These are phyloP conservation scores for Ceratocystis destructans DNA, from an alignment of 2,329 filamentous ascomycete species.

Conservation along the genomic window DNA sequence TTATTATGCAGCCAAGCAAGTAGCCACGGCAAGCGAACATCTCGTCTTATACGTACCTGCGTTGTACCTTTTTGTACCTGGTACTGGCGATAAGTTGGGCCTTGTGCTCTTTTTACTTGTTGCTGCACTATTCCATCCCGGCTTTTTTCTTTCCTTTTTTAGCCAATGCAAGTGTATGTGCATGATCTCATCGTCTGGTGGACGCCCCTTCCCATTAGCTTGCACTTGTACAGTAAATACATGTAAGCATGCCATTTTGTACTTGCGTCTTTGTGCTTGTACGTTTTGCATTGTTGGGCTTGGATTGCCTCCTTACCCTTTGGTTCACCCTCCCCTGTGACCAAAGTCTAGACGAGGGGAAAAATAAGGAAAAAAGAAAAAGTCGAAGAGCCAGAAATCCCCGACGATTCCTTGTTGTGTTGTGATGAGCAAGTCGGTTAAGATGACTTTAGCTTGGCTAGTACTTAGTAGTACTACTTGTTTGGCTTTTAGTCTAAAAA, in stretches of 20 bases:
- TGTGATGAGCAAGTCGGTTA: slow-evolving; percentile 5
- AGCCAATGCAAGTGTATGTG: background rate
- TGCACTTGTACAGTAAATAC: background rate
- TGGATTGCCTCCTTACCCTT: background rate
- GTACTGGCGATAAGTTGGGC: background rate
- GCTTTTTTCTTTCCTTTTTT: background rate
- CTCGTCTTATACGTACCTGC: background rate
- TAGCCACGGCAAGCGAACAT: background rate
- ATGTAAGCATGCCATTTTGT: background rate
- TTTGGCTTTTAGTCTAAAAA: background rate
- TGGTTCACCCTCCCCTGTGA: background rate
- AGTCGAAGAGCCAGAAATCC: background rate
- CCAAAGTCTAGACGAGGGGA: background rate
- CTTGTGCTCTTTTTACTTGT: background rate
- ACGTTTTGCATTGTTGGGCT: background rate
- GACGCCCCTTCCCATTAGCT: background rate
- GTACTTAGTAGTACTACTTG: background rate
- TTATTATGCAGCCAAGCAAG: background rate
- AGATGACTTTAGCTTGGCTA: slow-evolving; percentile 5
- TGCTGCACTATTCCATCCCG: background rate
- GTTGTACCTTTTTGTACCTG: background rate
- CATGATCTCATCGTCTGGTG: background rate
- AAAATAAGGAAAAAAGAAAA: background rate
- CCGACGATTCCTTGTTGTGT: background rate
- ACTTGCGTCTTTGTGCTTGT: background rate